Percentiles rank a stretch among this genome's conserved stretches.
Evolutionary conservation across 2,329 filamentous ascomycete species (phyloP).

Genomic region (Cadophora luteo-olivacea): DNA sequence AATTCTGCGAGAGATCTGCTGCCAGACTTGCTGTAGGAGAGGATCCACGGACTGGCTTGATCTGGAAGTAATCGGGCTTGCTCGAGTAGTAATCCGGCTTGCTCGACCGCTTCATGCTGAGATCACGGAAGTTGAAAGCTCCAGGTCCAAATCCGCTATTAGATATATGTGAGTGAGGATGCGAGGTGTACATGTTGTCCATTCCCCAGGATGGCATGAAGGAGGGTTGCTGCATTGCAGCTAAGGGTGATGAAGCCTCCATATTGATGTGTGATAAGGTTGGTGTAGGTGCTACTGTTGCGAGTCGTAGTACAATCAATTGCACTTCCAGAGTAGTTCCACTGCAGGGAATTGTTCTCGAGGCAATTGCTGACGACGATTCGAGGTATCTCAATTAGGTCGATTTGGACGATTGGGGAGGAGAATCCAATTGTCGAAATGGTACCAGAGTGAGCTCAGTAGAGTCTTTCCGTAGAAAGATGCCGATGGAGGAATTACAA

Average conservation of each 20-base stretch:
- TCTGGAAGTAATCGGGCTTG: slow-evolving; percentile 84
- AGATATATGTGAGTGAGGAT: slow-evolving; percentile 53
- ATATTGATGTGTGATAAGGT: slow-evolving; percentile 56
- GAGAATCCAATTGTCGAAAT: slow-evolving; percentile 21
- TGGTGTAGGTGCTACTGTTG: slow-evolving; percentile 19
- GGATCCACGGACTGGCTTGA: slow-evolving; percentile 79
- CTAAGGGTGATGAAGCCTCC: slow-evolving; percentile 93
- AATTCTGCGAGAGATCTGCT: slow-evolving; percentile 95
- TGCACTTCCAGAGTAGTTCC: slow-evolving; percentile 27
- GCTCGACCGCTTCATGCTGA: slow-evolving; percentile 73
- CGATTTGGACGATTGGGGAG: slow-evolving; percentile 15
- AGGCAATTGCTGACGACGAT: slow-evolving; percentile 30
- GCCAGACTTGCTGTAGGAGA: slow-evolving; percentile 91
- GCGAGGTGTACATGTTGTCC: slow-evolving; percentile 60
- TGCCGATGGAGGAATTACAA: slow-evolving; percentile 32
- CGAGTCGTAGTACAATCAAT: slow-evolving; percentile 27
- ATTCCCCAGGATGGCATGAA: slow-evolving; percentile 65
- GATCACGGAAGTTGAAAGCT: slow-evolving; percentile 77
- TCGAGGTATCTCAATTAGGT: slow-evolving; percentile 18
- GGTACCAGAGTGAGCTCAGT: slow-evolving; percentile 13
- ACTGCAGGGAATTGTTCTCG: slow-evolving; percentile 30
- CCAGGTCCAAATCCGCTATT: slow-evolving; percentile 63
- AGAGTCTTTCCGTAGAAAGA: slow-evolving; percentile 22
- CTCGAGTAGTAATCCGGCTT: slow-evolving; percentile 81
- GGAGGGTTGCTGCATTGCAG: slow-evolving; percentile 84